phyloP scores from a whole-genome alignment of 2,329 filamentous ascomycete genomes.

The Dactylellina parvicollis region DNA sequence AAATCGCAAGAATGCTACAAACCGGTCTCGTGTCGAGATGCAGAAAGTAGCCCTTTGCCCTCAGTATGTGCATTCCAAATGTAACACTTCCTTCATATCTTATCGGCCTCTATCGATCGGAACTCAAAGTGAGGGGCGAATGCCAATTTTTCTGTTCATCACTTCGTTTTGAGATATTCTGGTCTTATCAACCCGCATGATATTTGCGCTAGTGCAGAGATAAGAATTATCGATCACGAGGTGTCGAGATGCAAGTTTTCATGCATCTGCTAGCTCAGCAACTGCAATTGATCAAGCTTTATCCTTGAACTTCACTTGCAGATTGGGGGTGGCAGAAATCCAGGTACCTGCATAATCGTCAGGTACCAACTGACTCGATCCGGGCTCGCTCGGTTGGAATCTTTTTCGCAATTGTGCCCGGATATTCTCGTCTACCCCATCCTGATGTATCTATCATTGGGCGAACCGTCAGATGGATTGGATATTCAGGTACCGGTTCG shows the following conservation, averaged over 20 bases:
- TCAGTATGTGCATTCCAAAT: too few relatives aligned
- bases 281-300: neutral
- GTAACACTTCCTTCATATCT: neutral
- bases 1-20: neutral
- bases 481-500: slow-evolving; percentile 19
- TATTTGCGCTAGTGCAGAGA: slow-evolving; percentile 12
- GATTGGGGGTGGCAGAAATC: slow-evolving; percentile 5
- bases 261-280: slow-evolving; percentile 7
- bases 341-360: slow-evolving; percentile 38
- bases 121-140: neutral
- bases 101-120: neutral
- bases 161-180: neutral
- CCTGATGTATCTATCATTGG: neutral
- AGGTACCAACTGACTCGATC: slow-evolving; percentile 14
- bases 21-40: slow-evolving; percentile 12
- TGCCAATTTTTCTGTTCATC: neutral
- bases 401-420: neutral
- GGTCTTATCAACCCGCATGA: slow-evolving; percentile 20
- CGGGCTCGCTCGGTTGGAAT: neutral
- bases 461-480: neutral
- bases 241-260: neutral
- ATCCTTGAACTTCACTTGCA: slow-evolving; percentile 9
- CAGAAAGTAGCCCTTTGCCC: neutral
- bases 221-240: slow-evolving; percentile 37
- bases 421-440: neutral